Percentiles rank a stretch among this genome's conserved stretches.
Evolutionary conservation across 306 rosid genomes (phyloP).

Genomic region (Abrus precatorius): DNA sequence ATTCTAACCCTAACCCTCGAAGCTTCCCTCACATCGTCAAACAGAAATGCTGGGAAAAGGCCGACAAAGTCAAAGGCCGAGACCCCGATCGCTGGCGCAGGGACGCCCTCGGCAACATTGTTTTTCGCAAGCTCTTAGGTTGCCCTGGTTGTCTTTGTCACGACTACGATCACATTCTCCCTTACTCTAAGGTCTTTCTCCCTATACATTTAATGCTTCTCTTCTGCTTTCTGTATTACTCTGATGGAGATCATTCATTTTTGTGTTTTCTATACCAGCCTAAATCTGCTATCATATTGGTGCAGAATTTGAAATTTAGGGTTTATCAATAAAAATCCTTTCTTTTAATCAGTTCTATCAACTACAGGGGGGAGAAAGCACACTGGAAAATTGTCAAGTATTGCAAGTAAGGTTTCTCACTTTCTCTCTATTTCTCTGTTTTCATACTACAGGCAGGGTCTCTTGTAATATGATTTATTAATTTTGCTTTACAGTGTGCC

Average conservation of each 20-base stretch:
- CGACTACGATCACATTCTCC: conserved; percentile 88
- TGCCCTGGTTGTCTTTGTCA: conserved; percentile 95
- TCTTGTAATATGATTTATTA: not conserved
- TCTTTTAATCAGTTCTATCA: not conserved
- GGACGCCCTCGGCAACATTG: conserved; percentile 78
- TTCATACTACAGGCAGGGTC: not conserved
- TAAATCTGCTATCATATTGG: too few species aligned
- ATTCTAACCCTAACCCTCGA: conserved; percentile 60
- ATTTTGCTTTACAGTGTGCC: not conserved
- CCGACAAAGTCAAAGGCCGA: conserved; percentile 84
- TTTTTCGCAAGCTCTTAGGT: conserved; percentile 91
- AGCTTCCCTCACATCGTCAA: conserved; percentile 80
- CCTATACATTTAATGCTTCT: not conserved
- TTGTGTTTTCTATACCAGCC: too few species aligned
- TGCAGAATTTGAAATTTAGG: too few species aligned
- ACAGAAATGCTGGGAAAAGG: conserved; percentile 93
- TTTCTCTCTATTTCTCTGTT: conserved; percentile 31
- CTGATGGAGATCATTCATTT: too few species aligned
- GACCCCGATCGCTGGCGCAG: conserved; percentile 97
- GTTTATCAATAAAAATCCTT: too few species aligned
- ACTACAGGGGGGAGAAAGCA: conserved; percentile 92
- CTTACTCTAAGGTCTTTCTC: conserved; percentile 80
- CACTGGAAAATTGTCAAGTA: conserved; percentile 92
- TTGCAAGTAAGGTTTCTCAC: conserved; percentile 68
- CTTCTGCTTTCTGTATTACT: not conserved